Evolutionary conservation across 73 alveolate genomes (phyloP).

Genomic region (Paraurostyla sp.): DNA sequence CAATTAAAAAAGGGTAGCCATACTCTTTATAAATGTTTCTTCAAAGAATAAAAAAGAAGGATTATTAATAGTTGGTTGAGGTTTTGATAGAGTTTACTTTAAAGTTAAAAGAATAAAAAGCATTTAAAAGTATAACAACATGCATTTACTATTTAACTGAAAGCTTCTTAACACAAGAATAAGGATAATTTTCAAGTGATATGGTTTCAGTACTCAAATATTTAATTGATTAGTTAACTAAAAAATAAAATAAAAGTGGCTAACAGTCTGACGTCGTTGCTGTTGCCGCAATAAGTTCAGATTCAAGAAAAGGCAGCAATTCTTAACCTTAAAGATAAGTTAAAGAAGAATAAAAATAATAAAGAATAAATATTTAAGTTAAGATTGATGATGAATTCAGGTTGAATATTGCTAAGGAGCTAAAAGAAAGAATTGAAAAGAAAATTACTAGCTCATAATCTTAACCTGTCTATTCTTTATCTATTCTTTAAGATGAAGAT

Average conservation of each 20-base stretch:
- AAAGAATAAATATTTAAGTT: not conserved
- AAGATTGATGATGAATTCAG: slow-evolving; percentile 16
- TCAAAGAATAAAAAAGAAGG: not conserved
- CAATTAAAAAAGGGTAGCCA: slow-evolving; percentile 7
- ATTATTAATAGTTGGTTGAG: not conserved
- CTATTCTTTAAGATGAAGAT: not conserved
- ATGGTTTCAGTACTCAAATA: not conserved
- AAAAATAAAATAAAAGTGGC: not conserved
- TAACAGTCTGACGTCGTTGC: not conserved
- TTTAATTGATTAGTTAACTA: not conserved
- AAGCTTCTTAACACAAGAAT: not conserved
- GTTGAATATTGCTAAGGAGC: not conserved
- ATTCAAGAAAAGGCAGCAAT: too few relatives aligned
- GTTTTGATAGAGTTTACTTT: not conserved
- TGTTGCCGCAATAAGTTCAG: too few relatives aligned
- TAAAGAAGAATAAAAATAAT: not conserved
- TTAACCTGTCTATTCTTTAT: not conserved
- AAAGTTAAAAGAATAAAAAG: slow-evolving; percentile 13
- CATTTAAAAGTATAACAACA: not conserved
- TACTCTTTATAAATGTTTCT: not conserved
- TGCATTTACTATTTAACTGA: not conserved
- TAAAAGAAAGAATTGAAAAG: slow-evolving; percentile 39
- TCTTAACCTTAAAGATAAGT: not conserved
- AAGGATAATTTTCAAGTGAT: not conserved
- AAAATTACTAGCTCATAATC: not conserved